Evolutionary conservation across 768 basidiomycete genomes (phyloP).

Genomic region (Macrocybe gigantea): DNA sequence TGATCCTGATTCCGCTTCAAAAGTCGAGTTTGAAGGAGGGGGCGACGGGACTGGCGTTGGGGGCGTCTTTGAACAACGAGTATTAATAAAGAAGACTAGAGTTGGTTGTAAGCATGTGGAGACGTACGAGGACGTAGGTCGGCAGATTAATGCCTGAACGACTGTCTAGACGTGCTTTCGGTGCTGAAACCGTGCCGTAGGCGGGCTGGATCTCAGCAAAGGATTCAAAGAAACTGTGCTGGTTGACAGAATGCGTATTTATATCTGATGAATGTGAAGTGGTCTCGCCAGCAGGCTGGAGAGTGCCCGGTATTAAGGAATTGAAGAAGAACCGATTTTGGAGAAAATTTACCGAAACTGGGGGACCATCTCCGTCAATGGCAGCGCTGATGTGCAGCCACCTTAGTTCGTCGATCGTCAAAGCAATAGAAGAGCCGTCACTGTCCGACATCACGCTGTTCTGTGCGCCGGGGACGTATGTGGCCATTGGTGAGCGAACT

Average conservation of each 20-base stretch:
- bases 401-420: slow-evolving; percentile 41
- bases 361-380: slow-evolving; percentile 7
- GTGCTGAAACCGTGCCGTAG: too few relatives aligned
- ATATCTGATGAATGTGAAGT: too few relatives aligned
- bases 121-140: too few relatives aligned
- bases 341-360: background rate
- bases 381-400: slow-evolving; percentile 40
- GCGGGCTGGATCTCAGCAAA: too few relatives aligned
- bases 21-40: background rate
- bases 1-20: background rate
- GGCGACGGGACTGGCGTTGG: slow-evolving; percentile 7
- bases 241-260: too few relatives aligned
- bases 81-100: slow-evolving; percentile 3
- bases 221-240: too few relatives aligned
- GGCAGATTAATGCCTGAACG: too few relatives aligned
- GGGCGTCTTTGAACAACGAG: slow-evolving; percentile 6
- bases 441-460: slow-evolving; percentile 19
- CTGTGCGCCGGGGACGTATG: slow-evolving; percentile 7
- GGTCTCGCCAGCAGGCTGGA: too few relatives aligned
- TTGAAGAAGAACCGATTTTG: background rate
- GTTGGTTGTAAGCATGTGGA: slow-evolving; percentile 1
- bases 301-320: too few relatives aligned
- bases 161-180: too few relatives aligned
- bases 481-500: slow-evolving; percentile 8
- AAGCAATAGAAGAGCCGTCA: slow-evolving; percentile 21